Conservation (phyloP, 176 grass and related monocot genomes). For the Triticum turgidum region DNA sequence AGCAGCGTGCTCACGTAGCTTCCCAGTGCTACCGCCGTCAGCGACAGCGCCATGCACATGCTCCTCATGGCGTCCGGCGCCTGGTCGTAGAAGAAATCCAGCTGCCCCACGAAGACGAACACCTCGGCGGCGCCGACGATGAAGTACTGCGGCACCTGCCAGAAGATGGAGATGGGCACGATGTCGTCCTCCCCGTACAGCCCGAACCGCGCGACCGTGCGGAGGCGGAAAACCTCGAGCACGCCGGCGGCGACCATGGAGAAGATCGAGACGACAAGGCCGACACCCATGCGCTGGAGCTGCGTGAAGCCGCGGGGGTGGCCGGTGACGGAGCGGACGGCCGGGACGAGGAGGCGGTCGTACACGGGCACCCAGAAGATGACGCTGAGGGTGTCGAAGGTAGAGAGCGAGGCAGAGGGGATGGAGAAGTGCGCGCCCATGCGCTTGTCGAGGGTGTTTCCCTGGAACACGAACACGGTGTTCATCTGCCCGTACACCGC, state of each 20-base stretch:
- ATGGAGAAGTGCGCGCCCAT: slow-evolving; percentile 59
- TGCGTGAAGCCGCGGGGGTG: slow-evolving; percentile 65
- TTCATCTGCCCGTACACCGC: slow-evolving; percentile 73
- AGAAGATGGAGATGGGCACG: slow-evolving; percentile 82
- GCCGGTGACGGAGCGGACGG: slow-evolving; percentile 46
- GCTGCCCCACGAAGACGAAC: slow-evolving; percentile 76
- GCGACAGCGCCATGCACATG: slow-evolving; percentile 72
- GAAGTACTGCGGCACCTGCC: slow-evolving; percentile 90
- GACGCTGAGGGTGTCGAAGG: slow-evolving; percentile 85
- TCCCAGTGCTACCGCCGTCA: slow-evolving; percentile 66
- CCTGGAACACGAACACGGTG: slow-evolving; percentile 91
- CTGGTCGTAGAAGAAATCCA: slow-evolving; percentile 97
- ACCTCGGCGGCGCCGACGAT: slow-evolving; percentile 75
- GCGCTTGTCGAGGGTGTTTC: slow-evolving; percentile 58
- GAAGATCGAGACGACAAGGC: slow-evolving; percentile 73
- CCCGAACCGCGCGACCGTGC: slow-evolving; percentile 26
- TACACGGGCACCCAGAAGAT: slow-evolving; percentile 79
- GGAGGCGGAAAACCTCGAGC: slow-evolving; percentile 62
- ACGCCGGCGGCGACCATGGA: slow-evolving; percentile 67
- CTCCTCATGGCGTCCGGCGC: slow-evolving; percentile 84
- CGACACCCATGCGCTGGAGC: slow-evolving; percentile 90
- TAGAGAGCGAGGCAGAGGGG: slow-evolving; percentile 62
- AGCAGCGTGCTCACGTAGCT: slow-evolving; percentile 82
- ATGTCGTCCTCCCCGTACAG: slow-evolving; percentile 44
- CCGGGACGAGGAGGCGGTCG: slow-evolving; percentile 64